Evolutionary conservation across 2,329 filamentous ascomycete species (phyloP).

Genomic region (Biscogniauxia sp.): DNA sequence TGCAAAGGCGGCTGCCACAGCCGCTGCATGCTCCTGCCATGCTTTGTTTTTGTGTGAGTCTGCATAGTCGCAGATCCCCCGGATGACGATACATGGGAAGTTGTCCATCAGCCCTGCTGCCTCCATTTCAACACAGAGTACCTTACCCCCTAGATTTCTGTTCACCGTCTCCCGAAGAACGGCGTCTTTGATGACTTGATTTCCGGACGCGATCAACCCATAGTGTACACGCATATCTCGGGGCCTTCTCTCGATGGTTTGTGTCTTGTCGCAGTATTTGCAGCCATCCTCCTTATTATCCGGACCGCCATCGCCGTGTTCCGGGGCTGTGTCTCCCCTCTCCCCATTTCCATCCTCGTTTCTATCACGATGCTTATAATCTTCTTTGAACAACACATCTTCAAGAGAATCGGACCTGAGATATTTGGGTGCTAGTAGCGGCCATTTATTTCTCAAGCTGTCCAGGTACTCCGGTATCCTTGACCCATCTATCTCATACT

Average conservation of each 20-base stretch:
- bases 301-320: background rate
- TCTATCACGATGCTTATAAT: constrained; percentile 4
- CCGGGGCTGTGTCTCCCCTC: background rate
- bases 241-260: constrained; percentile 14
- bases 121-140: constrained; percentile 24
- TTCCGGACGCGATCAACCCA: constrained; percentile 27
- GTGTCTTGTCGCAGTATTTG: constrained; percentile 15
- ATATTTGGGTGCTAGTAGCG: constrained; percentile 17
- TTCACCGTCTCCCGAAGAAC: constrained; percentile 17
- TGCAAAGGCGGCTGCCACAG: background rate
- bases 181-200: constrained; percentile 24
- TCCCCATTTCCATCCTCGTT: background rate
- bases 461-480: constrained; percentile 19
- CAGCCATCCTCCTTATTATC: constrained; percentile 16
- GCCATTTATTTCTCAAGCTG: constrained; percentile 15
- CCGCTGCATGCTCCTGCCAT: constrained; percentile 13
- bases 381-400: constrained; percentile 16
- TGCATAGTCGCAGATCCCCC: constrained; percentile 28
- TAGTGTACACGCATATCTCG: constrained; percentile 24
- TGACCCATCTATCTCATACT: constrained; percentile 11
- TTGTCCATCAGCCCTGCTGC: constrained; percentile 21
- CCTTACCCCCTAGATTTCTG: constrained; percentile 4
- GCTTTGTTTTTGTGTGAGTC: constrained; percentile 27
- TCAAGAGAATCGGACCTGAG: constrained; percentile 12
- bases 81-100: constrained; percentile 27